These are phyloP conservation scores for Rhizomucor miehei DNA, from an alignment of 371 early-diverging fungal genomes.

Conservation along the genomic window DNA sequence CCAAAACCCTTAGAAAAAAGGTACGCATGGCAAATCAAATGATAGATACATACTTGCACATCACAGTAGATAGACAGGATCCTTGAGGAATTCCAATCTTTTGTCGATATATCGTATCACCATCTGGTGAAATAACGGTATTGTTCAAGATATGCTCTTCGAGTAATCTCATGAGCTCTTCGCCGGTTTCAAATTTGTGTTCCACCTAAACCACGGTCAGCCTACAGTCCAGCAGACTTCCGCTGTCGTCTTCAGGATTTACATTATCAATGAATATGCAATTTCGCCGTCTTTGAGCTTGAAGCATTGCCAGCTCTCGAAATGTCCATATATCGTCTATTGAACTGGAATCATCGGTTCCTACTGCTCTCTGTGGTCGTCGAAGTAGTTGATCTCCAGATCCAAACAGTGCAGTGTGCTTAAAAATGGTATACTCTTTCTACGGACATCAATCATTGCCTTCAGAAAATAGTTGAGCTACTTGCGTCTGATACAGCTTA, in stretches of 20 bases:
- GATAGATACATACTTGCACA: slow-evolving; percentile 76
- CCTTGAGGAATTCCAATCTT: slow-evolving; percentile 87
- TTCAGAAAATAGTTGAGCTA: neutral
- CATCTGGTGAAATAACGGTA: slow-evolving; percentile 51
- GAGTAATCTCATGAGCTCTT: slow-evolving; percentile 32
- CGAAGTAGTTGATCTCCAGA: too few relatives aligned
- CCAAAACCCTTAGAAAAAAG: neutral
- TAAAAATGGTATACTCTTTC: slow-evolving; percentile 62
- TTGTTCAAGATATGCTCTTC: slow-evolving; percentile 49
- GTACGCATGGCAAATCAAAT: slow-evolving; percentile 1
- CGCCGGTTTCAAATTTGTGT: slow-evolving; percentile 16
- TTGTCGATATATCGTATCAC: slow-evolving; percentile 60
- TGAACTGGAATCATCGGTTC: too few relatives aligned
- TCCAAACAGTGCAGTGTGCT: slow-evolving; percentile 2
- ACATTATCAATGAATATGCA: slow-evolving; percentile 44
- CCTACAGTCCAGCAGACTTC: too few relatives aligned
- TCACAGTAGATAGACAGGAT: slow-evolving; percentile 75
- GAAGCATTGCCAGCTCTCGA: too few relatives aligned
- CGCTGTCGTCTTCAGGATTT: neutral
- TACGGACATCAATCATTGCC: too few relatives aligned
- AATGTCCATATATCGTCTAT: too few relatives aligned
- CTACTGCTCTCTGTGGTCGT: too few relatives aligned
- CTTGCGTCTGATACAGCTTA: too few relatives aligned
- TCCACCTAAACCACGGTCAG: slow-evolving; percentile 22
- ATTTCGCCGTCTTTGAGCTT: too few relatives aligned